Evolutionary conservation across 1,139 yeast species (phyloP).

Genomic region (Debaryomycetaceae sp.): DNA sequence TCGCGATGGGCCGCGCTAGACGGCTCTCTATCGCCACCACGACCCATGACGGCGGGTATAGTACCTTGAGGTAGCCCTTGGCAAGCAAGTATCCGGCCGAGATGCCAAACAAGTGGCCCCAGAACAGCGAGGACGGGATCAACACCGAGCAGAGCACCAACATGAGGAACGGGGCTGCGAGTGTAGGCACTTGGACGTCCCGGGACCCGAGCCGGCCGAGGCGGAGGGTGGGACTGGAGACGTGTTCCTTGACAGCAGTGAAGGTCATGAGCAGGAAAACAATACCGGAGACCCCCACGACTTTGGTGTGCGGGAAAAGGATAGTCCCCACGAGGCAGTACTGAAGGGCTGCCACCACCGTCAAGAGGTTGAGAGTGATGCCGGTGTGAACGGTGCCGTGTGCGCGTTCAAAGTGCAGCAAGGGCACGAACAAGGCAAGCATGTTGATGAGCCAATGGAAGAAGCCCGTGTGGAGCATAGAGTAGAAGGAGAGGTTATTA

Average conservation of each 20-base stretch:
- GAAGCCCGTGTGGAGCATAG: conserved; percentile 53
- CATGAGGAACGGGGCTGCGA: conserved; percentile 46
- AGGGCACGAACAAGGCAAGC: conserved; percentile 47
- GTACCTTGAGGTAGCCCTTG: conserved; percentile 40
- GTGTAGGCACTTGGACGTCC: conserved; percentile 43
- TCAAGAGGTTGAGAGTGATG: conserved; percentile 61
- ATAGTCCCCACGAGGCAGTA: conserved; percentile 47
- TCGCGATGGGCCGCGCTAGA: conserved; percentile 35
- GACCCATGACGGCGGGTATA: conserved; percentile 58
- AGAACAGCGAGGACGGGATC: conserved; percentile 53
- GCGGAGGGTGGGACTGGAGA: conserved; percentile 33
- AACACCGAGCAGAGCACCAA: conserved; percentile 40
- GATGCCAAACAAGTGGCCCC: conserved; percentile 54
- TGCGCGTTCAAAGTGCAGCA: conserved; percentile 57
- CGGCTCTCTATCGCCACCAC: conserved; percentile 58
- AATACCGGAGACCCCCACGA: conserved; percentile 67
- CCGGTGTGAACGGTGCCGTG: conserved; percentile 90
- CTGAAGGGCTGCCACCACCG: conserved; percentile 60
- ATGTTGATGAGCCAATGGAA: conserved; percentile 58
- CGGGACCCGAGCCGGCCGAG: conserved; percentile 14
- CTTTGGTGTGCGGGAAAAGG: conserved; percentile 43
- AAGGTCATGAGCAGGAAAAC: conserved; percentile 62
- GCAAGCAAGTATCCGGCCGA: conserved; percentile 38
- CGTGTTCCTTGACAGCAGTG: conserved; percentile 51
- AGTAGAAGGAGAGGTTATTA: conserved; percentile 63